Conservation (phyloP, 2,329 filamentous ascomycete species). For the Paecilomyces dactylethromorphus region DNA sequence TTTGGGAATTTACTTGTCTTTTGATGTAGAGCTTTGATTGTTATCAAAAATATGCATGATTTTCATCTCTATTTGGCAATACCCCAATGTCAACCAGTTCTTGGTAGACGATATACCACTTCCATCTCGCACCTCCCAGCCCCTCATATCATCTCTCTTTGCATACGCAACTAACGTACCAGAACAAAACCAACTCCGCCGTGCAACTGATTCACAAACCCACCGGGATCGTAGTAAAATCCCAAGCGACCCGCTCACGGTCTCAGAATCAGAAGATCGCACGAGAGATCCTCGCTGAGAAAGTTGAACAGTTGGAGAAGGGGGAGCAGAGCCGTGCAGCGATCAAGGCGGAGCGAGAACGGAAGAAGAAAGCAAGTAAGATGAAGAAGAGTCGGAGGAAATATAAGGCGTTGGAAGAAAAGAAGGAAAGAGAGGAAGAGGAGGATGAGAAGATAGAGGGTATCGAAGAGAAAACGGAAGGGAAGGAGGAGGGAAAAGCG, state of each 20-base stretch:
- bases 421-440: constrained; percentile 9
- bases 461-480: not conserved
- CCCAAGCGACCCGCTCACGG: constrained; percentile 80
- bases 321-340: constrained; percentile 68
- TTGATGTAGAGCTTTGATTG: not conserved
- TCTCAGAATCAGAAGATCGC: constrained; percentile 84
- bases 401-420: constrained; percentile 32
- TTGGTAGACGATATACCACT: too few relatives aligned
- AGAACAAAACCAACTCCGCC: constrained; percentile 94
- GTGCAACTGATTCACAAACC: constrained; percentile 88
- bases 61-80: not conserved
- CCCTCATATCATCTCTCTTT: not conserved
- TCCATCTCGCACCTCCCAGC: not conserved
- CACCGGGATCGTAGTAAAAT: constrained; percentile 89
- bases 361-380: constrained; percentile 44
- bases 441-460: constrained; percentile 5
- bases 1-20: not conserved
- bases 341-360: constrained; percentile 82
- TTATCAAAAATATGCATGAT: not conserved
- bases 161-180: not conserved
- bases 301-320: constrained; percentile 66
- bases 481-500: not conserved
- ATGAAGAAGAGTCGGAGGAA: constrained; percentile 40
- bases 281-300: constrained; percentile 66
- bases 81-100: too few relatives aligned